Base-by-base conservation (phyloP, 768 basidiomycete species). In the Pleurotus pulmonarius region DNA sequence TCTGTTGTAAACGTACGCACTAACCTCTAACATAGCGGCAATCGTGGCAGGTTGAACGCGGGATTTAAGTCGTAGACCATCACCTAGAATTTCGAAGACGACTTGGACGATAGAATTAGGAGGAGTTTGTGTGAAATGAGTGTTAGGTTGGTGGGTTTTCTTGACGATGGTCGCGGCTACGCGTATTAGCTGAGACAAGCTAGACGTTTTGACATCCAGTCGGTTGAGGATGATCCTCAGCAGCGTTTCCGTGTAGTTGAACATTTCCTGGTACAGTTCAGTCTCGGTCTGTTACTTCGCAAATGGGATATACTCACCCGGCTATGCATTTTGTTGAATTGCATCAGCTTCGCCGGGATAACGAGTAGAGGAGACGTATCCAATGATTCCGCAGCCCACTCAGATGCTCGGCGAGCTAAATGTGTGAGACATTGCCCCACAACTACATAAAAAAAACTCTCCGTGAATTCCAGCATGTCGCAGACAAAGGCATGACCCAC, bases 221-320 rank as follows among this genome's bases (percentile, higher is more conserved):
- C 86, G 77, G 38, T 73, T 73, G 49, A 88, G 63, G 12, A 75
- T 68, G 2, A 77, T 75, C 46, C 87, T 76, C 18, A 91, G 69
- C n/a, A 84, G 71, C 3, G 78, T 82, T 58, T 89, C 87, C n/a
- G 78, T 63, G 60, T 78, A 81, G 2, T 71, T 61, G 9, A 90
- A 63, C 46, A 92, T 65, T 39, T 87, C 86, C 88, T 88, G 49
- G 46, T 13, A 16, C 55, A 12, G 20, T 55, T 45, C 37, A 59
- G 57, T 52, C 11, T 52, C 49, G 37, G 24, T 22, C 26, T 29
- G 47, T 18, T 55, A 52, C 24, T 18, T 41, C 58, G 48, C 22
- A 38, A 51, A 43, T 52, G 25, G 24, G 13, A 25, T 2, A 25
- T 2, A 66, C 74, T 56, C 58, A 88, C 88, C 57, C 81, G 74